These are phyloP conservation scores for Trichoderma guizhouense DNA, from an alignment of 2,329 filamentous ascomycete species.

Conservation along the genomic window DNA sequence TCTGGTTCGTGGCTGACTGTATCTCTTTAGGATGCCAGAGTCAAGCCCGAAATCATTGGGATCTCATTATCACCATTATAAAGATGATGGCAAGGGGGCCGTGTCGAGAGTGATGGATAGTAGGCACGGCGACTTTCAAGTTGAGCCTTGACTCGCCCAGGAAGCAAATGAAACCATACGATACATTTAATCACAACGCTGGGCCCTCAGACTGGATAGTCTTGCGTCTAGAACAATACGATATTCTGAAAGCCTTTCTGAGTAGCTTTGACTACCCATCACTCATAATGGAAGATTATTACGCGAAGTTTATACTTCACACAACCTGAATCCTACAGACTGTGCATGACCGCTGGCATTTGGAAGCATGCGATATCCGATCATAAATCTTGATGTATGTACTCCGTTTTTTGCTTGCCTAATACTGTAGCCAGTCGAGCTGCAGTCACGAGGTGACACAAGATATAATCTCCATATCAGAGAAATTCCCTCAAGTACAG, in stretches of 20 bases:
- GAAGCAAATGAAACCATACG: neutral
- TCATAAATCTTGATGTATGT: neutral
- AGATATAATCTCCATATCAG: neutral
- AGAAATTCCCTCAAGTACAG: neutral
- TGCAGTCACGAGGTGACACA: neutral
- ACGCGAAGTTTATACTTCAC: neutral
- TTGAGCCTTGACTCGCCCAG: neutral
- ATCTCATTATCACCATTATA: neutral
- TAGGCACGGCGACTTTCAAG: neutral
- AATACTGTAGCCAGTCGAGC: neutral
- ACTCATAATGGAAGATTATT: neutral
- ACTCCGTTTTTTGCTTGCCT: neutral
- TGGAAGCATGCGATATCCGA: neutral
- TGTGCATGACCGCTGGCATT: neutral
- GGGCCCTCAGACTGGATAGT: neutral
- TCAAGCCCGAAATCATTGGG: neutral
- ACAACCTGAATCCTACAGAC: neutral
- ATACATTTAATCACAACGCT: neutral
- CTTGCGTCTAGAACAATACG: neutral
- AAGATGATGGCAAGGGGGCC: neutral
- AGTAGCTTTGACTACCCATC: neutral
- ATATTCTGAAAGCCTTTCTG: neutral
- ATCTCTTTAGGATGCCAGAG: conserved; percentile 6
- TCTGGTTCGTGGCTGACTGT: neutral
- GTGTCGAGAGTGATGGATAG: neutral